A percentile compares a stretch with the other conserved stretches of the same genome.
Evolutionary conservation across 768 basidiomycete genomes (phyloP).

Genomic region (Serendipita sp.): DNA sequence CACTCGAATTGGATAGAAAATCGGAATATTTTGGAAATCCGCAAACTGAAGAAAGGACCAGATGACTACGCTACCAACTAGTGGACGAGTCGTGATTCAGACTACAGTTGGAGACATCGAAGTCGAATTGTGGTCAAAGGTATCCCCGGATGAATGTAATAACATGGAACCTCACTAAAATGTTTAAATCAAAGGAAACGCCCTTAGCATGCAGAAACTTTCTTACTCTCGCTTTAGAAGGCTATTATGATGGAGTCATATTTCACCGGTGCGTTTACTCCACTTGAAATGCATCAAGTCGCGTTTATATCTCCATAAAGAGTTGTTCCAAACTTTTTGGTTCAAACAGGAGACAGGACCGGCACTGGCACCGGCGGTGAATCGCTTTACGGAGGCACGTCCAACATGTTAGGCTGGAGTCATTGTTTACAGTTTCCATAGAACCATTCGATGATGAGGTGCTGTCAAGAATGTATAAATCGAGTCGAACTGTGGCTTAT

Average conservation of each 20-base stretch:
- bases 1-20: too few species aligned
- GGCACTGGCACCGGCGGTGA: slow-evolving; percentile 87
- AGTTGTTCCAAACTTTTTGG: slow-evolving; percentile 80
- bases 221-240: slow-evolving; percentile 75
- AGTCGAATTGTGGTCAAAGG: slow-evolving; percentile 87
- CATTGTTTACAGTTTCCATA: slow-evolving; percentile 15
- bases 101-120: slow-evolving; percentile 77
- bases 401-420: background rate
- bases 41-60: too few species aligned
- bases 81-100: slow-evolving; percentile 71
- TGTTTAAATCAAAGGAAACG: slow-evolving; percentile 43
- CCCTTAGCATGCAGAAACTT: slow-evolving; percentile 91
- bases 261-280: slow-evolving; percentile 59
- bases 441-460: slow-evolving; percentile 83
- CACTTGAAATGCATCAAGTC: background rate
- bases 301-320: slow-evolving; percentile 19
- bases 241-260: slow-evolving; percentile 90
- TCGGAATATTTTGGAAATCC: too few species aligned
- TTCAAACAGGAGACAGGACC: slow-evolving; percentile 87
- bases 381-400: slow-evolving; percentile 77
- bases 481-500: too few species aligned
- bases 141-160: slow-evolving; percentile 14
- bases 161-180: background rate
- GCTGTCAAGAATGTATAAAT: too few species aligned
- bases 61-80: slow-evolving; percentile 65